These are phyloP conservation scores for Zizania palustris DNA, from an alignment of 202 grass and related monocot species.

Conservation along the genomic window DNA sequence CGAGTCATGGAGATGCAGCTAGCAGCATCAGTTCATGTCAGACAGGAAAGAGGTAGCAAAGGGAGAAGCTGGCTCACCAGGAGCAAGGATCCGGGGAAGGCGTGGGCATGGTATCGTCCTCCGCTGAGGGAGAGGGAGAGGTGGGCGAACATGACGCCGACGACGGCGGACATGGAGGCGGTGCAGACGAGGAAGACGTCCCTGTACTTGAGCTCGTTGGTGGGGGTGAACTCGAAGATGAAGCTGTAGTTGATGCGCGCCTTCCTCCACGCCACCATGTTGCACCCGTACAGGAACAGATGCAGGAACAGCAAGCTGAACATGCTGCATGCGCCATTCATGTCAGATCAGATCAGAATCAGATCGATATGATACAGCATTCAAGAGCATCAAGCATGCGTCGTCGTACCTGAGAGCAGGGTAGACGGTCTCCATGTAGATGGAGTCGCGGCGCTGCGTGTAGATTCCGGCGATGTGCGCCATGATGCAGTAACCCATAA, in stretches of 20 bases:
- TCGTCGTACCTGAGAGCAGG: slow-evolving; percentile 61
- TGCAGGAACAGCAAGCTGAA: slow-evolving; percentile 82
- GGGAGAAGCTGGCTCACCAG: slow-evolving; percentile 42
- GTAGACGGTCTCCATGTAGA: slow-evolving; percentile 85
- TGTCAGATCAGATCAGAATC: no score
- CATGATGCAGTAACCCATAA: slow-evolving; percentile 68
- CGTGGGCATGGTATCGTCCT: slow-evolving; percentile 51
- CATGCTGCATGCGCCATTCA: slow-evolving; percentile 48
- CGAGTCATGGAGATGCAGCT: not conserved
- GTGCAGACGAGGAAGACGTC: slow-evolving; percentile 71
- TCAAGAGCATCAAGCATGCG: not conserved
- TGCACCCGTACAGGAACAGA: slow-evolving; percentile 74
- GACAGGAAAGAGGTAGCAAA: slow-evolving; percentile 7
- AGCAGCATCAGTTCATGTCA: not conserved
- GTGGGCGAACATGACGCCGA: slow-evolving; percentile 69
- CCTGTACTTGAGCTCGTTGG: slow-evolving; percentile 55
- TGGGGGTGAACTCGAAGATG: slow-evolving; percentile 65
- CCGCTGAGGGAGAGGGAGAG: slow-evolving; percentile 53
- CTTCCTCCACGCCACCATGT: slow-evolving; percentile 77
- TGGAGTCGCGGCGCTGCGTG: slow-evolving; percentile 39
- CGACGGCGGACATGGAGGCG: slow-evolving; percentile 58
- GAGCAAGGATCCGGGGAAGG: slow-evolving; percentile 68
- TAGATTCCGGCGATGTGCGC: slow-evolving; percentile 65
- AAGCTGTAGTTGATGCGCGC: slow-evolving; percentile 75
- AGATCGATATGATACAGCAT: no score